These are phyloP conservation scores for Lactifluus pinguis DNA, from an alignment of 768 basidiomycete species.

Conservation along the genomic window DNA sequence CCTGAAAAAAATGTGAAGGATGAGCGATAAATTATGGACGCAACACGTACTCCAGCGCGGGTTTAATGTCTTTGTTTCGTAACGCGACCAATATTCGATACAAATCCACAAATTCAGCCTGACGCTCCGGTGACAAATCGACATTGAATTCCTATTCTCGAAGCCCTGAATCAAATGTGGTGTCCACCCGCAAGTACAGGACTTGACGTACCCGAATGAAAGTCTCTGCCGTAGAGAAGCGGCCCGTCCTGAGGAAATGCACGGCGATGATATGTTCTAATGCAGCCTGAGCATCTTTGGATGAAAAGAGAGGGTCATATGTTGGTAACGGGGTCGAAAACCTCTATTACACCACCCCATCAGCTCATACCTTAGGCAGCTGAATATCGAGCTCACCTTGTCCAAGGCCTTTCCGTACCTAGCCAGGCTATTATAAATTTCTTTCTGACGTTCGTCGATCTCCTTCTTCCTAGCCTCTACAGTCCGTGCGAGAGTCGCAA, in stretches of 20 bases:
- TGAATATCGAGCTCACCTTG: slow-evolving; percentile 49
- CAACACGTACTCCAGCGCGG: slow-evolving; percentile 64
- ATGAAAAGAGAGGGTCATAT: slow-evolving; percentile 58
- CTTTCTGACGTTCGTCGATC: slow-evolving; percentile 82
- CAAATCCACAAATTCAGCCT: slow-evolving; percentile 54
- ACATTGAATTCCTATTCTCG: slow-evolving; percentile 54
- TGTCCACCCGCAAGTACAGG: background rate
- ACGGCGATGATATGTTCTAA: slow-evolving; percentile 63
- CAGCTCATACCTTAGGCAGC: slow-evolving; percentile 5
- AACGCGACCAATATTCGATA: slow-evolving; percentile 65
- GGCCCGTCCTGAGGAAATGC: slow-evolving; percentile 75
- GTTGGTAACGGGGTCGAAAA: slow-evolving; percentile 51
- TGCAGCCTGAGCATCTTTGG: slow-evolving; percentile 46
- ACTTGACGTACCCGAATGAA: slow-evolving; percentile 53
- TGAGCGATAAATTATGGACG: background rate
- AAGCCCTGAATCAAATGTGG: slow-evolving; percentile 3
- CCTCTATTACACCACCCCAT: slow-evolving; percentile 30
- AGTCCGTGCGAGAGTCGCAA: slow-evolving; percentile 43
- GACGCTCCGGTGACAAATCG: slow-evolving; percentile 42
- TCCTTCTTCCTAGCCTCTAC: slow-evolving; percentile 74
- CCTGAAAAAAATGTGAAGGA: slow-evolving; percentile 33
- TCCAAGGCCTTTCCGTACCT: slow-evolving; percentile 82
- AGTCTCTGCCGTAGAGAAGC: slow-evolving; percentile 65
- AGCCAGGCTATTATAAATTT: slow-evolving; percentile 68
- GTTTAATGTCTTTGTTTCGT: slow-evolving; percentile 53